phyloP scores from a whole-genome alignment of 2,329 filamentous ascomycete genomes.

The Scytalidium sp. region DNA sequence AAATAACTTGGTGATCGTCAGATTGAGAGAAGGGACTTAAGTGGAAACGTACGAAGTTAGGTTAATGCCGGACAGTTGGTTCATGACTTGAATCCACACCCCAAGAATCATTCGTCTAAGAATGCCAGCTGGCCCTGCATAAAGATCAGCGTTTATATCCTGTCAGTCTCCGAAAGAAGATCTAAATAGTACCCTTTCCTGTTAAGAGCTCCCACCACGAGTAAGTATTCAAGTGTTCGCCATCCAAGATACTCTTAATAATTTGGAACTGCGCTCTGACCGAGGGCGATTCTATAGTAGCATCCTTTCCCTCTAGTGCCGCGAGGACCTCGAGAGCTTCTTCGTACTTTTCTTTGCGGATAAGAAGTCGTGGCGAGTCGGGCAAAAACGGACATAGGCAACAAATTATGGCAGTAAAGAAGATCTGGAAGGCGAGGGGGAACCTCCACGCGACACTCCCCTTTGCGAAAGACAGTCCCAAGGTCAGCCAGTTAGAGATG shows the following conservation, averaged over 20 bases:
- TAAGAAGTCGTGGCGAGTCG: conserved; percentile 34
- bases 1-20: no score
- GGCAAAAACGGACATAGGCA: conserved; percentile 31
- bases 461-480: conserved; percentile 48
- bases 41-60: conserved; percentile 28
- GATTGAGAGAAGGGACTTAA: neutral
- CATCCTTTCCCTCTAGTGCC: conserved; percentile 37
- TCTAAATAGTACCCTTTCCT: no score
- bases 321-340: conserved; percentile 1
- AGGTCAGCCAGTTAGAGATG: conserved; percentile 56
- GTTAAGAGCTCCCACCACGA: no score
- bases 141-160: no score
- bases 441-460: conserved; percentile 50
- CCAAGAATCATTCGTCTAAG: conserved; percentile 43
- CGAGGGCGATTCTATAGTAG: no score
- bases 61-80: conserved; percentile 40
- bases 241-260: no score
- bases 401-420: conserved; percentile 38
- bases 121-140: neutral
- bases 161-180: no score
- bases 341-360: neutral
- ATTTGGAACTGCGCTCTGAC: no score
- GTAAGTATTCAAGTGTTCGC: no score
- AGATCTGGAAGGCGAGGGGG: conserved; percentile 40
- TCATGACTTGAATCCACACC: conserved; percentile 42